Evolutionary conservation across 345 rosid species (phyloP), one percentile per base, ranked within the genome.

Genomic region (Sonneratia alba): DNA sequence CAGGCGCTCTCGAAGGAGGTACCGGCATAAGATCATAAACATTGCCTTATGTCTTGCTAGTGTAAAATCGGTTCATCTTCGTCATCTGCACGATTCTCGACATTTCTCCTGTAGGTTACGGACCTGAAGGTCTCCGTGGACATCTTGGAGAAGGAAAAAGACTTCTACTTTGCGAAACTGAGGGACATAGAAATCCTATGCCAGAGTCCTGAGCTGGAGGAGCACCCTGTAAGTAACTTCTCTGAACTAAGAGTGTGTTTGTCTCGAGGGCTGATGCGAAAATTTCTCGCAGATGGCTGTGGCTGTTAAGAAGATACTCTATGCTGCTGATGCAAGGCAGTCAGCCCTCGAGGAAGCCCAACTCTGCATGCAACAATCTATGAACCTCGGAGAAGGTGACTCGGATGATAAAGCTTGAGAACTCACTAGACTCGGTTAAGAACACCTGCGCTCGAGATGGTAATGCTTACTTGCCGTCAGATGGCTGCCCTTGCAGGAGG

Each of bases 141-240:
- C 78, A 75, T 86, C 66, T 76, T 89, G 85, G 97, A 88, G 65
- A 92, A 95, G 77, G 97, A 95, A 79, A 86, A 93, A 76, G 97
- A 95, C 67, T 95, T 95, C 80, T 95, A 95, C 92, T 83, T 87
- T 77, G 85, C 91, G n/a, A 95, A 95, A 79, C 75, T 95, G 67
- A 85, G 99, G 70, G 97, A 90, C 70, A 77, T 91, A 73, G 97
- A 91, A 77, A 83, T 89, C 76, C 89, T 91, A 42, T 91, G 97
- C 72, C 97, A 90, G 83, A 77, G 85, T 70, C 89, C 96, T 15
- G 87, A 83, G 56, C 59, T 88, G 51, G 97, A 86, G 72, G 80
- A 81, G 55, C 49, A 85, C 56, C 93, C 96, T 53, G 99, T 91
- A 77, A 84, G 89, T 57, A 32, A 34, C 24, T 27, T 19, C 27